A percentile compares a stretch with the other conserved stretches of the same genome.
Conservation (phyloP, 306 rosid species). For the Hippophae gyantsensis region DNA sequence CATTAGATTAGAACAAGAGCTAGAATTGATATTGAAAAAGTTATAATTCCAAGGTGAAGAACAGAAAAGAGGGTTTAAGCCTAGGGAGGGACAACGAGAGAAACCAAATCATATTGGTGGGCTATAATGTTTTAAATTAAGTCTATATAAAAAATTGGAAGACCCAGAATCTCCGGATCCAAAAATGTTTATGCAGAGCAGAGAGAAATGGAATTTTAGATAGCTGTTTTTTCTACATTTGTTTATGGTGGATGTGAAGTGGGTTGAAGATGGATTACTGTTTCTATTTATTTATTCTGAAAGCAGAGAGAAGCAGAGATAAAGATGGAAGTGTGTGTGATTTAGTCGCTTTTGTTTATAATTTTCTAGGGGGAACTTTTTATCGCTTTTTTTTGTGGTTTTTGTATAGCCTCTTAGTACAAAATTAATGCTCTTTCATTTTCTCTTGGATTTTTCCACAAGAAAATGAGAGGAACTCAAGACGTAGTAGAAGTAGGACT, state of each 20-base stretch:
- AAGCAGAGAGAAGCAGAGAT: constrained; percentile 21
- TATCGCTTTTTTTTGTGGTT: constrained; percentile 21
- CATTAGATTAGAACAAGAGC: constrained; percentile 39
- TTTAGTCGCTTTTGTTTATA: constrained; percentile 19
- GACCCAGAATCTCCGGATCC: constrained; percentile 90
- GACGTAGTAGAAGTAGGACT: too few relatives aligned
- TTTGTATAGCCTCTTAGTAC: background rate
- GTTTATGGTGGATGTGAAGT: constrained; percentile 38
- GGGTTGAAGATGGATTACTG: constrained; percentile 40
- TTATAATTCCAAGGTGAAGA: constrained; percentile 8
- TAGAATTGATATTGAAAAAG: constrained; percentile 5
- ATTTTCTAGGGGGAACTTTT: constrained; percentile 19
- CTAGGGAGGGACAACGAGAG: constrained; percentile 68
- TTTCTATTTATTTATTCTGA: constrained; percentile 26
- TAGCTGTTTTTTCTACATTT: constrained; percentile 43
- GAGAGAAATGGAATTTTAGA: constrained; percentile 55
- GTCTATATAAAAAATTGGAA: constrained; percentile 21
- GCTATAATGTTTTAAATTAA: constrained; percentile 25
- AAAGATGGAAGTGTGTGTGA: constrained; percentile 32
- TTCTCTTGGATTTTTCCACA: constrained; percentile 25
- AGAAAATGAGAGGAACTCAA: constrained; percentile 3
- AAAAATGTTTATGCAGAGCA: constrained; percentile 58
- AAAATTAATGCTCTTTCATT: constrained; percentile 29
- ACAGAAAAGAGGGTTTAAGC: constrained; percentile 34
- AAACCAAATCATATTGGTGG: constrained; percentile 88